Percentiles rank a stretch among this genome's conserved stretches.
Evolutionary conservation across 306 rosid genomes (phyloP).

Genomic region (Amphicarpaea edgeworthii): DNA sequence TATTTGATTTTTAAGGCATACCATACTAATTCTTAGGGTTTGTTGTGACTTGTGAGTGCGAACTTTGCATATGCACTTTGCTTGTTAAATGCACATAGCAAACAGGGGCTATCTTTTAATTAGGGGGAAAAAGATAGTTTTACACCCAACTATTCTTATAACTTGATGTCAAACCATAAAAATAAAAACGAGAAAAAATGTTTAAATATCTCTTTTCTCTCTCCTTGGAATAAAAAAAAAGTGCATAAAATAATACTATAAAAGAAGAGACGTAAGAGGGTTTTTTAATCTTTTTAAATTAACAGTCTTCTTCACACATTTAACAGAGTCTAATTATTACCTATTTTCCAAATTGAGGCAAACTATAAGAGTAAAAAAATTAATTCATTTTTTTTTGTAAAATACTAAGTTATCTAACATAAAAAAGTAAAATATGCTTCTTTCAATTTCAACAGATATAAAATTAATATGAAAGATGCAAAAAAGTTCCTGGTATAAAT

Average conservation of each 20-base stretch:
- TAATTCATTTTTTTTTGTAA: neutral
- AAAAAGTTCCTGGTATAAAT: too few relatives aligned
- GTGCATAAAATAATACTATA: neutral
- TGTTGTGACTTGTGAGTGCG: neutral
- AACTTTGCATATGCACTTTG: slow-evolving; percentile 2
- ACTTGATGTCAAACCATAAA: neutral
- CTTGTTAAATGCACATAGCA: slow-evolving; percentile 12
- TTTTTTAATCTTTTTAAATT: neutral
- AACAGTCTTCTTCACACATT: neutral
- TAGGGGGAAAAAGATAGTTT: neutral
- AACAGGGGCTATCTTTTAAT: neutral
- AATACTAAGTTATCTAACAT: neutral
- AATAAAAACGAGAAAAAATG: neutral
- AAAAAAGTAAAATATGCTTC: neutral
- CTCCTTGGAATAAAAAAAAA: neutral
- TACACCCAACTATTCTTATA: neutral
- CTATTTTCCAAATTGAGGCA: neutral
- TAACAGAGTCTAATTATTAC: neutral
- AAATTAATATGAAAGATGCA: neutral
- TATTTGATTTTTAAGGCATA: neutral
- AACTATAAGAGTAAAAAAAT: neutral
- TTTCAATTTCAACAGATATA: neutral
- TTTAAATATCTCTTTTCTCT: neutral
- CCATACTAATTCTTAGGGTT: slow-evolving; percentile 16
- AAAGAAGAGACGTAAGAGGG: neutral